Evolutionary conservation across 345 rosid species (phyloP).

Genomic region (Anastatica hierochuntica): DNA sequence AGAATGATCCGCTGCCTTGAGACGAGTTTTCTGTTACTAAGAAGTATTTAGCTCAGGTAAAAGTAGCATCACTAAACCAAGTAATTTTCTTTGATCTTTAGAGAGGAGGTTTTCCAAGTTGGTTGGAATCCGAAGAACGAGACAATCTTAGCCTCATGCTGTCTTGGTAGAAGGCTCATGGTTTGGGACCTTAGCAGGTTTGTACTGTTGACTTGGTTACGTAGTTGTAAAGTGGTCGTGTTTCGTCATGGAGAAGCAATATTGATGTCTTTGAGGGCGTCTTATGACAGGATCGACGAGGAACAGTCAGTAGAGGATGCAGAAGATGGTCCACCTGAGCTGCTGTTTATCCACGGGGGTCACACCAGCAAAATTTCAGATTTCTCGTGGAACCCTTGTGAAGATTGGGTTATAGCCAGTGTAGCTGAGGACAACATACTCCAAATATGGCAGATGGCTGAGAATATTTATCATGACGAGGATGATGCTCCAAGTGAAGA

Average conservation of each 20-base stretch:
- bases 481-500: slow-evolving; percentile 86
- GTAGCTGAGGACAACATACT: slow-evolving; percentile 99
- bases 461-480: slow-evolving; percentile 94
- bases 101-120: slow-evolving; percentile 99
- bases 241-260: background rate
- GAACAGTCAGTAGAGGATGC: slow-evolving; percentile 79
- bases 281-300: slow-evolving; percentile 49
- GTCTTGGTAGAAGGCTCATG: slow-evolving; percentile 98
- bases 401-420: slow-evolving; percentile 94
- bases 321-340: slow-evolving; percentile 98
- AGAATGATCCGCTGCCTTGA: slow-evolving; percentile 9
- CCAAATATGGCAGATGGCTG: slow-evolving; percentile 99
- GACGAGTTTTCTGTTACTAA: background rate
- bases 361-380: slow-evolving; percentile 98
- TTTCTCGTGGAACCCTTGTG: slow-evolving; percentile 99
- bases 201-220: slow-evolving; percentile 6
- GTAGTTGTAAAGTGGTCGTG: background rate
- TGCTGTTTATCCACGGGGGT: slow-evolving; percentile 97
- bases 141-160: slow-evolving; percentile 95
- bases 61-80: background rate
- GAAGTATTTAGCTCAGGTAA: background rate
- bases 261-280: slow-evolving; percentile 9
- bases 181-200: slow-evolving; percentile 99
- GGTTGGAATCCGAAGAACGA: slow-evolving; percentile 99
- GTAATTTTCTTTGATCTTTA: slow-evolving; percentile 25